These are phyloP conservation scores for Candida tetrigidarum DNA, from an alignment of 1,139 yeast species.

Conservation along the genomic window DNA sequence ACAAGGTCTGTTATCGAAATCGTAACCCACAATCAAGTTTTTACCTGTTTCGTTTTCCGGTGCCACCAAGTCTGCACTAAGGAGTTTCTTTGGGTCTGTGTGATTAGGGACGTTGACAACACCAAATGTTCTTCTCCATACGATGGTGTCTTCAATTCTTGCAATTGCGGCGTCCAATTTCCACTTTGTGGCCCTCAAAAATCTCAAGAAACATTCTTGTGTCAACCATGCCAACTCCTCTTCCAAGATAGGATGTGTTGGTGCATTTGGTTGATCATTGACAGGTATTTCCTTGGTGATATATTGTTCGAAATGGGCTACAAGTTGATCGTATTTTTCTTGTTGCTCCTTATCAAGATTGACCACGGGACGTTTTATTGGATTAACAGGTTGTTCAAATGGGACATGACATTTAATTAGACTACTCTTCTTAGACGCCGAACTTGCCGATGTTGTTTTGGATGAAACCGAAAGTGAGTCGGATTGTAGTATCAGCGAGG, in stretches of 20 bases:
- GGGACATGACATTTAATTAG: conserved; percentile 43
- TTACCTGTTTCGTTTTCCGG: conserved; percentile 87
- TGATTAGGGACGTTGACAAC: conserved; percentile 59
- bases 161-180: conserved; percentile 66
- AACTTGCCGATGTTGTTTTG: conserved; percentile 17
- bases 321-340: conserved; percentile 30
- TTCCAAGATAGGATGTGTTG: conserved; percentile 31
- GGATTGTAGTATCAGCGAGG: neutral
- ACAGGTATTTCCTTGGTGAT: conserved; percentile 27
- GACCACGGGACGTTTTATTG: conserved; percentile 33
- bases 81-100: conserved; percentile 42
- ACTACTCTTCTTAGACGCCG: conserved; percentile 9
- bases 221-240: conserved; percentile 90
- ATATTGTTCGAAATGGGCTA: conserved; percentile 28
- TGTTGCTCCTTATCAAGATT: conserved; percentile 34
- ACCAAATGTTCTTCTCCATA: conserved; percentile 95
- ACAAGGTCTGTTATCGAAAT: conserved; percentile 88
- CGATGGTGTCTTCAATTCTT: conserved; percentile 73
- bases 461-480: conserved; percentile 20
- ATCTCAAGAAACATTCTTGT: conserved; percentile 84
- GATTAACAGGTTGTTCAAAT: conserved; percentile 44
- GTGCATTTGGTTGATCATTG: conserved; percentile 24
- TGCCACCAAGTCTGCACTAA: conserved; percentile 66
- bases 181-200: conserved; percentile 94
- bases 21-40: conserved; percentile 86